A percentile compares a stretch with the other conserved stretches of the same genome.
Conservation (phyloP, 148 eudicot species). For the Nepenthes gracilis region DNA sequence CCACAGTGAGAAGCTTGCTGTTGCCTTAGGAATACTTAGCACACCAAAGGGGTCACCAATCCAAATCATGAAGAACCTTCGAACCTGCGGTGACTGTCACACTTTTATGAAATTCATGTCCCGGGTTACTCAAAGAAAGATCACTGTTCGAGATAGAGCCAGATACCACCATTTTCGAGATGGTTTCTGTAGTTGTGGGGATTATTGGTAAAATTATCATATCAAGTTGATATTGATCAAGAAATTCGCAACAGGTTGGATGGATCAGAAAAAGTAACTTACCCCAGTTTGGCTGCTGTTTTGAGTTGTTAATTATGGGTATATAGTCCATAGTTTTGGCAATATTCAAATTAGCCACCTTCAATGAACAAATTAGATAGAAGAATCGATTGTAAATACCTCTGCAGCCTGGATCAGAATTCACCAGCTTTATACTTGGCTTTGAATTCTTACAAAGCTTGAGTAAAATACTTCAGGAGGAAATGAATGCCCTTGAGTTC, state of each 20-base stretch:
- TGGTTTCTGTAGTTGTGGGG: constrained; percentile 30
- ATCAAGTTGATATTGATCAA: background rate
- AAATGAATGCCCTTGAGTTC: too few relatives aligned
- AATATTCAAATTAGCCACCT: too few relatives aligned
- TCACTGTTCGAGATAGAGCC: constrained; percentile 22
- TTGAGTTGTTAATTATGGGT: too few relatives aligned
- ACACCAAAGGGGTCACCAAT: constrained; percentile 13
- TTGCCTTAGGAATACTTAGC: constrained; percentile 20
- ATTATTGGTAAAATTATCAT: constrained; percentile 19
- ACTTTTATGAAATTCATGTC: constrained; percentile 30
- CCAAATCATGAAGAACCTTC: constrained; percentile 22
- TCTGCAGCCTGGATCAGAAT: too few relatives aligned
- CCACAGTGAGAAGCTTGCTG: constrained; percentile 33
- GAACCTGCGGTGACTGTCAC: constrained; percentile 30
- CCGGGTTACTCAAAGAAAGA: constrained; percentile 19
- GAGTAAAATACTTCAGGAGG: too few relatives aligned
- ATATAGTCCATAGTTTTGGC: too few relatives aligned
- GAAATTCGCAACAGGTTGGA: background rate
- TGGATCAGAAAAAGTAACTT: background rate
- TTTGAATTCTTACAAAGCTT: too few relatives aligned
- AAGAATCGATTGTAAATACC: too few relatives aligned
- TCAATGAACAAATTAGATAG: too few relatives aligned
- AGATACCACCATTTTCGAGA: constrained; percentile 32
- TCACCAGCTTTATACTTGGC: too few relatives aligned
- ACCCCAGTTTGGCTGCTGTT: background rate